Conservation (phyloP, 805 yeast genomes). For the Wickerhamomyces tratensis region DNA sequence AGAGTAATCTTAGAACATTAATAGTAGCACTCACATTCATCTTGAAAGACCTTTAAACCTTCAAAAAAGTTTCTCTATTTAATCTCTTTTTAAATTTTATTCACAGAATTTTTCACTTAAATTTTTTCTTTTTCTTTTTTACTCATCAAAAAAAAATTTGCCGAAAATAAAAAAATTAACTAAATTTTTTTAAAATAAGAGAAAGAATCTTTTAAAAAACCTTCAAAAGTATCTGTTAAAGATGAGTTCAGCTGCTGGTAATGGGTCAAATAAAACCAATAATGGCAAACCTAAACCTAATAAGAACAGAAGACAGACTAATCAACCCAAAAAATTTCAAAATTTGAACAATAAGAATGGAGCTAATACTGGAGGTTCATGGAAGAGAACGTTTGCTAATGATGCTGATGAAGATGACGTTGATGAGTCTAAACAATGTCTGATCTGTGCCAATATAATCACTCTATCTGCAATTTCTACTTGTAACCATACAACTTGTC, state of each 20-base stretch:
- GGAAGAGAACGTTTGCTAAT: constrained; percentile 12
- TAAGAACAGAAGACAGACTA: constrained; percentile 1
- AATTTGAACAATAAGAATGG: background rate
- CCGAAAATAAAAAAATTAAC: too few relatives aligned
- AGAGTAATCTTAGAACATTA: constrained; percentile 48
- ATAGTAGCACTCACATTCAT: constrained; percentile 74
- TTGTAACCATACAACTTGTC: constrained; percentile 82
- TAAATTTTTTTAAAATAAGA: too few relatives aligned
- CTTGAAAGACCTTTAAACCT: background rate
- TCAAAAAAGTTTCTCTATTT: background rate
- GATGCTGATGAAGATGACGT: constrained; percentile 20
- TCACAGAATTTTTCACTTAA: too few relatives aligned
- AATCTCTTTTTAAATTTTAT: background rate
- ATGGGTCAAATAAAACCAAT: too few relatives aligned
- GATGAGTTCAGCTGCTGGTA: too few relatives aligned
- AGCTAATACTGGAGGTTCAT: constrained; percentile 1
- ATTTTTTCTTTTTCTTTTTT: too few relatives aligned
- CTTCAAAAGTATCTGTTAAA: too few relatives aligned
- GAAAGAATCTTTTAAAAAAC: too few relatives aligned
- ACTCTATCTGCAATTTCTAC: constrained; percentile 61
- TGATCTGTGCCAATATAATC: constrained; percentile 76
- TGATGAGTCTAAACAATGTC: constrained; percentile 43
- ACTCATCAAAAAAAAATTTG: too few relatives aligned
- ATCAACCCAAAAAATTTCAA: background rate
- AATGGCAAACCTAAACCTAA: too few relatives aligned